Evolutionary conservation across 495 filamentous ascomycete species (phyloP), one percentile per base, ranked within the genome.

Genomic region (Daldinia loculata): DNA sequence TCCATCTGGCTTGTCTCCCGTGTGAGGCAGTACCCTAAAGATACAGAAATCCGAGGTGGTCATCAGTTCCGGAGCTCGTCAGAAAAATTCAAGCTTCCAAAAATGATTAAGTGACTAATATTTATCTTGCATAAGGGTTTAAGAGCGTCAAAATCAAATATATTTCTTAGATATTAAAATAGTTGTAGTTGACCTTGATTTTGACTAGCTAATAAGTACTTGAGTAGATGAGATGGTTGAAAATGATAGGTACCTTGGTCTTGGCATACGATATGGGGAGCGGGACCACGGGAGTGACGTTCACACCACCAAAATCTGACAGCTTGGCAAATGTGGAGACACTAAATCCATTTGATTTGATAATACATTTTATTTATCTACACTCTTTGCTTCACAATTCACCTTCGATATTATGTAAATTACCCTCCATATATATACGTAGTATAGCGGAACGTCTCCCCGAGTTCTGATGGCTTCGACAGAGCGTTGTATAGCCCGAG

Each of bases 1-100:
- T 63, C 75, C 75, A 77, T 77, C 38, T 72, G 75, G 75, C 50
- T 70, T 75, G 73, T 77, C 75, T 77, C 73, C 68, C 14, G 75
- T 77, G 63, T 75, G 73, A 77, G 75, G 75, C 70, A 75, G 62
- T 75, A 74, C 75, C 75, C 70, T 74, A 51, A 63, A 69, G 62
- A 74, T 57, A 43, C 67, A 43, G 39, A 63, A 45, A 58, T 67
- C 58, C 56, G 75, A 63, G 70, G 66, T 50, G 70, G 65, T 77
- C 75, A 77, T 77, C 75, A 77, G 75, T 70, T 71, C 74, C 12
- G 19, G 45, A 39, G 43, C 43, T 61, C 14, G 55, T 63, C 53
- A n/a, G 55, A 39, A 17, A 70, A 48, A 41, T 39, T 43, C 30
- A 56, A 56, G 15, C 36, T 17, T 27, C 24, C n/a, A 52, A 12